Base-by-base conservation (phyloP, 2,329 filamentous ascomycete species). In the Amesomyces nigricolor region DNA sequence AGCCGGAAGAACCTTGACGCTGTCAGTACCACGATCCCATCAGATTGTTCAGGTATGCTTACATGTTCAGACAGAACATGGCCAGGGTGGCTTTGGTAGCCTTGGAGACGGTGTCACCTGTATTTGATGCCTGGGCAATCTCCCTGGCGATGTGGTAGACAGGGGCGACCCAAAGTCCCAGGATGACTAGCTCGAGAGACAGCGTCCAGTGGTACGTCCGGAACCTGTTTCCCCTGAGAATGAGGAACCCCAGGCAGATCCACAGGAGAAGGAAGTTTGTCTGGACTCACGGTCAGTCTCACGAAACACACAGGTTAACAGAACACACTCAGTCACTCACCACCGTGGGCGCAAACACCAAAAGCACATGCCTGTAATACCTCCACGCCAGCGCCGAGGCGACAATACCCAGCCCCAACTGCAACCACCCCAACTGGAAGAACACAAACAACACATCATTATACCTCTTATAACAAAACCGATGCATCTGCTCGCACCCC, bases 161-260 rank as follows among this genome's bases (percentile, higher is more conserved):
- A 2, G 64, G 64, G 22, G 64, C 61, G 11, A 69, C 58, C 67
- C 68, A 72, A 4, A 71, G 60, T 2, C 61, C 64, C 39, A 72
- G 53, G 17, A 71, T 71, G n/a, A 56, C 50, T 13, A 70, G 53
- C 59, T 77, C 75, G 0, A 75, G 51, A 1, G 71, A 38, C 11
- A 73, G 54, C 0, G 71, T 68, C 58, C 67, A 68, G 53, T 72
- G 68, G 50, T 75, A 76, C 0, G 73, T 76, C 35, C 72, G 67
- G 17, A 70, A 40, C 19, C 63, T 60, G 17, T 67, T 66, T 3
- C 70, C 68, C 26, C 74, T 61, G 16, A 70, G 61, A 19, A 70
- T 51, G 6, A 70, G 63, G 11, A 76, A 59, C 13, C 61, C 60
- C 50, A 74, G 65, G 19, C 65, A 69, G 53, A 70, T 63, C 60